Conservation (phyloP, 805 yeast genomes). For the Candida sphagnicola region DNA sequence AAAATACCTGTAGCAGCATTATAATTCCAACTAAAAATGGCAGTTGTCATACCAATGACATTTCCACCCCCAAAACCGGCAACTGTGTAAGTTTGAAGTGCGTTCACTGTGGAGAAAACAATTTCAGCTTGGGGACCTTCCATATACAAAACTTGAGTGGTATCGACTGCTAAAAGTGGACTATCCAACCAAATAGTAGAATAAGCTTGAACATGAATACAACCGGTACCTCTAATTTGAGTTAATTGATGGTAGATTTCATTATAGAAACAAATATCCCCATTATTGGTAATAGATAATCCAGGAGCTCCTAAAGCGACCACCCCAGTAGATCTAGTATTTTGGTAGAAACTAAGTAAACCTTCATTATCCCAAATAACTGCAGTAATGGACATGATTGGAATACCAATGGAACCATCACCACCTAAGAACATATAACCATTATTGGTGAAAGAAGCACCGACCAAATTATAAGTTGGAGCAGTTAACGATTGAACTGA, state of each 20-base stretch:
- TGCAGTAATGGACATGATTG: conserved; percentile 12
- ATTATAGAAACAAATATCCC: conserved; percentile 22
- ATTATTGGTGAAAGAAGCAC: conserved; percentile 11
- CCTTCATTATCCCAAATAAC: conserved; percentile 12
- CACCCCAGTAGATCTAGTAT: conserved; percentile 6
- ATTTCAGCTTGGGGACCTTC: conserved; percentile 11
- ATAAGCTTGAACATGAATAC: conserved; percentile 16
- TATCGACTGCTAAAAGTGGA: conserved; percentile 11
- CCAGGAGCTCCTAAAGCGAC: conserved; percentile 11
- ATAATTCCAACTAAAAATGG: conserved; percentile 9
- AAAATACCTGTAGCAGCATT: conserved; percentile 1
- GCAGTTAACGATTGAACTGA: conserved; percentile 10
- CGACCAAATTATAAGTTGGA: conserved; percentile 10
- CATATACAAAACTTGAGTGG: conserved; percentile 14
- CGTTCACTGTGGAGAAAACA: conserved; percentile 13
- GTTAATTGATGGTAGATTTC: conserved; percentile 18
- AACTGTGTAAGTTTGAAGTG: conserved; percentile 17
- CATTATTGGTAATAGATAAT: conserved; percentile 12
- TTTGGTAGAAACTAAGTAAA: conserved; percentile 10
- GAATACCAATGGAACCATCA: conserved; percentile 9
- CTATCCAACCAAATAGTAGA: conserved; percentile 15
- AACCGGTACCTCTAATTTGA: conserved; percentile 19
- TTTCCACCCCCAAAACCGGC: conserved; percentile 28
- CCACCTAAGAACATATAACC: conserved; percentile 15
- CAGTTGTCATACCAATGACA: conserved; percentile 18